These are phyloP conservation scores for Didymella lethalis DNA, from an alignment of 2,329 filamentous ascomycete genomes.

Conservation along the genomic window DNA sequence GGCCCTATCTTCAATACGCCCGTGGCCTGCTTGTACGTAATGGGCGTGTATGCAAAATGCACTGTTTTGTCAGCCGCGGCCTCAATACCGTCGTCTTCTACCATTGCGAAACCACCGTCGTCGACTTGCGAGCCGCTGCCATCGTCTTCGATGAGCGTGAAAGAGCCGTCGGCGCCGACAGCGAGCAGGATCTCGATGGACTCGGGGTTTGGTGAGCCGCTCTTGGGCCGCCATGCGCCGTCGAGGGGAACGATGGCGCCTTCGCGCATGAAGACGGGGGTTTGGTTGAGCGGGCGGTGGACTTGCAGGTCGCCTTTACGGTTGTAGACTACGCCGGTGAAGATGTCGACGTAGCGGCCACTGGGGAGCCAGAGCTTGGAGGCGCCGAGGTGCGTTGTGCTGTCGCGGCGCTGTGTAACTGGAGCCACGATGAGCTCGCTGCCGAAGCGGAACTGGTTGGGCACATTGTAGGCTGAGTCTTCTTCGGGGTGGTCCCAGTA, in stretches of 20 bases:
- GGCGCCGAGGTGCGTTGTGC: constrained; percentile 56
- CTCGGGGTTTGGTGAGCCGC: constrained; percentile 59
- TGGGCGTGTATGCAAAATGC: constrained; percentile 44
- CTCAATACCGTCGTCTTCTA: constrained; percentile 53
- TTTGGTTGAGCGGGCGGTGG: constrained; percentile 58
- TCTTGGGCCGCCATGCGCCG: constrained; percentile 50
- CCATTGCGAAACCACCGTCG: constrained; percentile 48
- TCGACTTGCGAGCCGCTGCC: constrained; percentile 46
- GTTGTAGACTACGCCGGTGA: constrained; percentile 65
- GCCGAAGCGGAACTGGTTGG: constrained; percentile 68
- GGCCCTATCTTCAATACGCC: constrained; percentile 49
- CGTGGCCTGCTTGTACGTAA: constrained; percentile 49
- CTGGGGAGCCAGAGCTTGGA: constrained; percentile 66
- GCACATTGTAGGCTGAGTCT: constrained; percentile 63
- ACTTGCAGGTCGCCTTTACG: constrained; percentile 62
- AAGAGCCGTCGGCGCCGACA: constrained; percentile 57
- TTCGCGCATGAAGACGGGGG: constrained; percentile 64
- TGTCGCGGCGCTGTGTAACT: constrained; percentile 61
- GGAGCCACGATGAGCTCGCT: constrained; percentile 64
- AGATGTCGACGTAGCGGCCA: constrained; percentile 64
- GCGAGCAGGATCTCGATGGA: constrained; percentile 60
- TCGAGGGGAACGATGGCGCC: constrained; percentile 68
- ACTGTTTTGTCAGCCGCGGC: constrained; percentile 38
- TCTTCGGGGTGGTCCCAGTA: constrained; percentile 66
- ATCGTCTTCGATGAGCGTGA: constrained; percentile 61